Evolutionary conservation across 169 alveolate genomes (phyloP).

Genomic region (Cryptosporidium andersoni): DNA sequence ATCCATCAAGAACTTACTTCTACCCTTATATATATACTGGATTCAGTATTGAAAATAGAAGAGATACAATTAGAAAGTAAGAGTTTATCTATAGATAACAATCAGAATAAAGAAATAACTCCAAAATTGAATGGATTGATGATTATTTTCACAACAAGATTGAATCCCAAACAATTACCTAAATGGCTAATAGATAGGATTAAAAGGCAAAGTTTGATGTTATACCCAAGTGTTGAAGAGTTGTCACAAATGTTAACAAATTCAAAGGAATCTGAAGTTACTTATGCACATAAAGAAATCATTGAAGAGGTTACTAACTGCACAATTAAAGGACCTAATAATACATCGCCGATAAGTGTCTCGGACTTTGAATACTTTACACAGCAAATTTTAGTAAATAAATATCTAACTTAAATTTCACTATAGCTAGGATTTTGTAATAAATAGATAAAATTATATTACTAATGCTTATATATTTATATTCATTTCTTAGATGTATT

Average conservation of each 20-base stretch:
- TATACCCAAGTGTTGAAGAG: conserved; percentile 19
- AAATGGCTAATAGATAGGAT: conserved; percentile 9
- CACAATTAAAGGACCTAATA: background rate
- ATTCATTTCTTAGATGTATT: conserved; percentile 86
- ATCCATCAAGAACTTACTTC: conserved; percentile 29
- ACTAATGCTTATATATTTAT: background rate
- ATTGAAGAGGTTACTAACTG: conserved; percentile 3
- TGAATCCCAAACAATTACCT: background rate
- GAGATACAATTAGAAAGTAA: background rate
- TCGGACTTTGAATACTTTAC: no score
- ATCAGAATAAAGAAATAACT: no score
- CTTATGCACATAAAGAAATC: background rate
- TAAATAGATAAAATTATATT: conserved; percentile 1
- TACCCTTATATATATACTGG: conserved; percentile 36
- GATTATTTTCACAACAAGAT: conserved; percentile 41
- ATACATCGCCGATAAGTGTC: background rate
- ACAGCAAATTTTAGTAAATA: no score
- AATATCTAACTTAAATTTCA: no score
- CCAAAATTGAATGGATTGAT: conserved; percentile 10
- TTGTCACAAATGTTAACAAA: background rate
- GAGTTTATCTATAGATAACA: background rate
- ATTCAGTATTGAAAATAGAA: conserved; percentile 16
- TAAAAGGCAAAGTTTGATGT: conserved; percentile 29
- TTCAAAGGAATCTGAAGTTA: background rate
- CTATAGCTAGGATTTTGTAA: no score